Conservation (phyloP, 2,329 filamentous ascomycete genomes). For the Neonectria magnoliae region DNA sequence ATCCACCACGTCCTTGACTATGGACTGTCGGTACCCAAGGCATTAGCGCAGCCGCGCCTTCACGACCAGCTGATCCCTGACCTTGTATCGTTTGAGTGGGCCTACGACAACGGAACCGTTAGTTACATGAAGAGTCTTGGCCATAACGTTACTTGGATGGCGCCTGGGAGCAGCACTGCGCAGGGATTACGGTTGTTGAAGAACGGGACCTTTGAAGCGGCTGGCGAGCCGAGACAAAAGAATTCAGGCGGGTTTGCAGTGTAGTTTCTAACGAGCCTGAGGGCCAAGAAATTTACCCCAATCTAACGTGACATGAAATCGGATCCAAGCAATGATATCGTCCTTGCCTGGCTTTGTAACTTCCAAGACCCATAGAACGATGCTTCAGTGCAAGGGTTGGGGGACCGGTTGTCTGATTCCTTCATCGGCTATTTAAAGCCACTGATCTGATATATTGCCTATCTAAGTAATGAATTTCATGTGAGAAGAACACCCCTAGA, state of each 20-base stretch:
- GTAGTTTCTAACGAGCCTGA: not conserved
- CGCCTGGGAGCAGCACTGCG: not conserved
- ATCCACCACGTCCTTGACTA: not conserved
- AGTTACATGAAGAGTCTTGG: not conserved
- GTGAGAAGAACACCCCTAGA: no score
- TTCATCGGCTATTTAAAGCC: no score
- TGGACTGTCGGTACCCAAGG: constrained; percentile 43
- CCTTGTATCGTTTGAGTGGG: constrained; percentile 76
- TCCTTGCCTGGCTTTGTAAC: no score
- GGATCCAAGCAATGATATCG: no score
- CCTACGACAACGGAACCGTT: constrained; percentile 51
- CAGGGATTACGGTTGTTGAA: constrained; percentile 74
- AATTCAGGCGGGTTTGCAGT: not conserved
- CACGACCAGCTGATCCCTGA: constrained; percentile 77
- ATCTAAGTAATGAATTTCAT: no score
- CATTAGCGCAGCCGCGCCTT: constrained; percentile 74
- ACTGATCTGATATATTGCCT: no score
- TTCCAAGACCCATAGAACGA: no score
- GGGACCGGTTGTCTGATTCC: no score
- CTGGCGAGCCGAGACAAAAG: constrained; percentile 71
- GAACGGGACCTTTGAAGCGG: constrained; percentile 80
- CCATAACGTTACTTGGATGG: not conserved
- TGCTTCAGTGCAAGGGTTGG: no score
- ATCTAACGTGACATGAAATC: no score
- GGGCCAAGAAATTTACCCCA: no score